Evolutionary conservation across 768 basidiomycete genomes (phyloP).

Genomic region (Steccherinum ochraceum): DNA sequence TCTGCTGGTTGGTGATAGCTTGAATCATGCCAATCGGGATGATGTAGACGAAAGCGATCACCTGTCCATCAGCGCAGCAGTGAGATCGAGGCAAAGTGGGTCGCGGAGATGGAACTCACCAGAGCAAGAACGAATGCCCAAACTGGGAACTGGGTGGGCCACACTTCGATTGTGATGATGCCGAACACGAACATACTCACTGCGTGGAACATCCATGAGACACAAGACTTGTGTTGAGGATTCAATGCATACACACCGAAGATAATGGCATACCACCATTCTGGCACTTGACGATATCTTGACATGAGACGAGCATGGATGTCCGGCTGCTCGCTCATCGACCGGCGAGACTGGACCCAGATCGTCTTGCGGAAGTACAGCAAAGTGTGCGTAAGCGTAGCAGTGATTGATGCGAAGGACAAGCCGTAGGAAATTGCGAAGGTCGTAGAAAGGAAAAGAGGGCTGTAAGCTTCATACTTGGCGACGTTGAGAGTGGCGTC

Average conservation of each 20-base stretch:
- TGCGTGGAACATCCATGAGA: constrained; percentile 16
- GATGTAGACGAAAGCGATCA: constrained; percentile 47
- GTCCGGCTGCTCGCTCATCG: constrained; percentile 76
- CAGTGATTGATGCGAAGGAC: constrained; percentile 37
- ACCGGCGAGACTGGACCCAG: constrained; percentile 60
- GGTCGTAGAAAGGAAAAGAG: constrained; percentile 33
- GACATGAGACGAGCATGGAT: constrained; percentile 82
- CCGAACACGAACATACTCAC: constrained; percentile 64
- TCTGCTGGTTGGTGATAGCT: constrained; percentile 75
- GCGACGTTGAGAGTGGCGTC: constrained; percentile 26
- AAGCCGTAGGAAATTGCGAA: constrained; percentile 35
- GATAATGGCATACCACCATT: constrained; percentile 78
- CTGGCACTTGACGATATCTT: constrained; percentile 68
- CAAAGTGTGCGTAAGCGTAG: constrained; percentile 64
- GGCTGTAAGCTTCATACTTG: constrained; percentile 32
- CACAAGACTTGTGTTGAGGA: not conserved
- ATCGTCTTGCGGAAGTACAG: constrained; percentile 79
- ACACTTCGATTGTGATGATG: constrained; percentile 62
- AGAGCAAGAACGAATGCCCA: constrained; percentile 70
- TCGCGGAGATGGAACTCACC: constrained; percentile 29
- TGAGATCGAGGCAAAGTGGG: not conserved
- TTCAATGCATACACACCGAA: constrained; percentile 30
- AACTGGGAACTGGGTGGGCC: constrained; percentile 69
- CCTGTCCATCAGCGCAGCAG: constrained; percentile 1
- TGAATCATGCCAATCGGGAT: constrained; percentile 81